Percentiles rank a stretch among this genome's conserved stretches.
phyloP scores from a whole-genome alignment of 768 basidiomycete species.

The Phlebiopsis gigantea region DNA sequence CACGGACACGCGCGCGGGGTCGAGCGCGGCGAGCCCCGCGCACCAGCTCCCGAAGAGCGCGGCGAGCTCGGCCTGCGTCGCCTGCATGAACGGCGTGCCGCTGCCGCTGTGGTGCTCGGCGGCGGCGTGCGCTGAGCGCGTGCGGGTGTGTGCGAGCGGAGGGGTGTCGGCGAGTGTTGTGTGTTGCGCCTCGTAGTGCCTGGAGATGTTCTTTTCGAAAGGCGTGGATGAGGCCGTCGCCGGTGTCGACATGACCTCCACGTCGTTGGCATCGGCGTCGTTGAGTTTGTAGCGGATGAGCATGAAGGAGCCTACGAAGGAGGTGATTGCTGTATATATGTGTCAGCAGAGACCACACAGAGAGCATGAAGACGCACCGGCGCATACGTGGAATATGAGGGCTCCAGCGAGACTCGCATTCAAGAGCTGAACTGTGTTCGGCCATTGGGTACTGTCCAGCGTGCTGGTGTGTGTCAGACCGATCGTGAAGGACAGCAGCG shows the following conservation, averaged over 20 bases:
- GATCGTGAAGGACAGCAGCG: slow-evolving; percentile 8
- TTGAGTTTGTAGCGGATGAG: slow-evolving; percentile 16
- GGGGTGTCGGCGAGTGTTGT: not conserved
- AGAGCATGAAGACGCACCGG: slow-evolving; percentile 3
- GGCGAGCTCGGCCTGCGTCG: not conserved
- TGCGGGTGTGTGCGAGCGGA: not conserved
- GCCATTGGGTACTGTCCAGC: not conserved
- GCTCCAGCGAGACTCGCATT: slow-evolving; percentile 9
- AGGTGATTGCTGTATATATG: slow-evolving; percentile 11
- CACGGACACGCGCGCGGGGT: slow-evolving; percentile 17
- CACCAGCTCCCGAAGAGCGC: slow-evolving; percentile 13
- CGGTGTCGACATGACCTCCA: too few species aligned
- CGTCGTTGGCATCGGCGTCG: slow-evolving; percentile 4
- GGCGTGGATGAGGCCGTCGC: not conserved
- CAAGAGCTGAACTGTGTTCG: slow-evolving; percentile 4
- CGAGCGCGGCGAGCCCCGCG: slow-evolving; percentile 14
- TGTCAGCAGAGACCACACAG: not conserved
- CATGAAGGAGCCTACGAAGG: slow-evolving; percentile 15
- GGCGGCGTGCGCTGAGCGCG: not conserved
- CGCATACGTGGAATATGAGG: slow-evolving; percentile 14
- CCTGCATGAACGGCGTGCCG: not conserved
- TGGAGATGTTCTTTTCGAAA: not conserved
- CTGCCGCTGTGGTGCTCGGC: not conserved
- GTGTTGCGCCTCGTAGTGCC: not conserved
- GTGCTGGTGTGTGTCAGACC: not conserved